Evolutionary conservation across 1,284 basidiomycete genomes (phyloP).

Genomic region (Sanghuangporus sanghuang): DNA sequence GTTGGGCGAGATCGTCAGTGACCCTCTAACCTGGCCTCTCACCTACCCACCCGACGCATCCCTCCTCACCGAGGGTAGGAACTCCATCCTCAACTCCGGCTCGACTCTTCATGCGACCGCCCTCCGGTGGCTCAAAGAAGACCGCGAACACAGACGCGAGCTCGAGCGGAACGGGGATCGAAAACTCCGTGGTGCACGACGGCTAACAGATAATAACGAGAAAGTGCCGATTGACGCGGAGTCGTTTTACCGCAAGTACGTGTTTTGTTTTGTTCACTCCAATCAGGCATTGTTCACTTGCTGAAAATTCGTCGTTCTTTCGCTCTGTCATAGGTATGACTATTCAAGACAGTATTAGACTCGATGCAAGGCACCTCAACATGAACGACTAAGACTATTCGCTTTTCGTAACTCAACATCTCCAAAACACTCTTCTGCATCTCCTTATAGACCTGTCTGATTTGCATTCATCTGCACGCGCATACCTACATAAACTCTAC

Average conservation of each 20-base stretch:
- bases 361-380: not conserved
- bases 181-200: constrained; percentile 67
- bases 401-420: no score
- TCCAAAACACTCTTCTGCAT: no score
- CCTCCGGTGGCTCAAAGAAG: constrained; percentile 81
- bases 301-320: not conserved
- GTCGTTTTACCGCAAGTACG: constrained; percentile 85
- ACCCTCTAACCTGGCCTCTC: constrained; percentile 61
- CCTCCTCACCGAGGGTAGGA: not conserved
- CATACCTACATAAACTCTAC: no score
- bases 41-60: constrained; percentile 6
- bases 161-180: constrained; percentile 52
- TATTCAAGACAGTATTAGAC: constrained; percentile 6
- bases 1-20: constrained; percentile 66
- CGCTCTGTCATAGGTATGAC: constrained; percentile 1
- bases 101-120: constrained; percentile 67
- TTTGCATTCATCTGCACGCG: not conserved
- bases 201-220: constrained; percentile 31
- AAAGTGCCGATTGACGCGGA: constrained; percentile 78
- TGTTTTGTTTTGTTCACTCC: constrained; percentile 7
- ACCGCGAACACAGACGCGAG: constrained; percentile 59
- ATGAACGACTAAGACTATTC: no score
- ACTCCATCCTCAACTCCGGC: constrained; percentile 21
- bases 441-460: not conserved
- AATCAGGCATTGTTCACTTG: not conserved